Base-by-base conservation (phyloP, 1,284 basidiomycete genomes). In the Ganoderma sp. region DNA sequence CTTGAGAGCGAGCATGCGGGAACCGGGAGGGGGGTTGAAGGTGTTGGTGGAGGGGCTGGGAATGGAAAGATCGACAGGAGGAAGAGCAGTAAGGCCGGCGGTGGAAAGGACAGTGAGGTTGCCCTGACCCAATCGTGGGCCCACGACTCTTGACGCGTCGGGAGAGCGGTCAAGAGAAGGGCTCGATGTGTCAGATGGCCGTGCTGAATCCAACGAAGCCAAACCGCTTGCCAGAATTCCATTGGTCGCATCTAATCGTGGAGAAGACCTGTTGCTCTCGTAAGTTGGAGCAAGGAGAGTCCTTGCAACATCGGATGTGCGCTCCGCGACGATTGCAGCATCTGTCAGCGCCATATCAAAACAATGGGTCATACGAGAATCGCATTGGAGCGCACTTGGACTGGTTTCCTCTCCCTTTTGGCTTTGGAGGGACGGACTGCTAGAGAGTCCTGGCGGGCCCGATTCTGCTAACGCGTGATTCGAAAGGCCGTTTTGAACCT, bases 1-100 rank as follows among this genome's bases (percentile, higher is more conserved):
- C 22, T 83, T 84, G 69, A 93, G 85, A 3, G 90, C 90, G 64
- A 93, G 84, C 60, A 93, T 80, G 67, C 91, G 89, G 66, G 91
- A 91, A 48, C 90, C 91, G 63, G 84, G 79, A 10, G 91, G 89
- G 50, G 89, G 89, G 70, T 89, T 89, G 77, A 90, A 87, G 63
- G 78, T 69, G n/a, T 76, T 73, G 43, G 76, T 70, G 52, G 77
- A 74, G 62, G 75, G 69, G 61, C 70, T 69, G 42, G 73, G 72
- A 19, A 65, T 58, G 22, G 75, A 59, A 3, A 72, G 62, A 37
- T 78, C 76, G 42, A 70, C 32, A 67, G 65, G 63, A 43, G 69
- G 67, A 25, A 71, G 37, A 59, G 75, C 68, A 41, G 72, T 64
- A 39, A 59, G 25, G 28, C 68, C 57, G 8, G 73, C 58, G 57